phyloP scores from a whole-genome alignment of 2,329 filamentous ascomycete species.

The Cercospora zeae-maydis region DNA sequence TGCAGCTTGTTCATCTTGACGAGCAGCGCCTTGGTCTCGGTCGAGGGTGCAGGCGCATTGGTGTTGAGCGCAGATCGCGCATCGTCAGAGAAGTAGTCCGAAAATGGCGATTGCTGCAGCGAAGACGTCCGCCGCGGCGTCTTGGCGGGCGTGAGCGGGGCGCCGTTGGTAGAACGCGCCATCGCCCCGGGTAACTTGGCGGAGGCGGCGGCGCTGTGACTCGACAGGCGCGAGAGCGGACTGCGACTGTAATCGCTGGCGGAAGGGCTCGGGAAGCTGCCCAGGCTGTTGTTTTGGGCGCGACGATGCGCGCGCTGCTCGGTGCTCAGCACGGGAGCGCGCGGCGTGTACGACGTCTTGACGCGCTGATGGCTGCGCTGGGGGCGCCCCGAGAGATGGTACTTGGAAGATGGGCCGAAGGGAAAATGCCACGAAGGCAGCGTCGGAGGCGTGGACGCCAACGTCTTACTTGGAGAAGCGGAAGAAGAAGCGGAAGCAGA shows the following conservation, averaged over 20 bases:
- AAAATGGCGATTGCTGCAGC: conserved; percentile 39
- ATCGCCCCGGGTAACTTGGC: conserved; percentile 10
- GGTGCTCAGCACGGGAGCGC: conserved; percentile 30
- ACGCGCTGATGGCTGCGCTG: conserved; percentile 20
- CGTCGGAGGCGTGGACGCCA: conserved; percentile 9
- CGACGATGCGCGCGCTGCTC: conserved; percentile 32
- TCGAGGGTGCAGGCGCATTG: conserved; percentile 24
- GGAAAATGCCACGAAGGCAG: conserved; percentile 32
- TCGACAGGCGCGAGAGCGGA: conserved; percentile 21
- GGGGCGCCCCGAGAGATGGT: conserved; percentile 28
- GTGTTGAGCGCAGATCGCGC: conserved; percentile 28
- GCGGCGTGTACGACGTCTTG: conserved; percentile 26
- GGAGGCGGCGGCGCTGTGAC: conserved; percentile 8
- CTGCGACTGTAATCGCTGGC: conserved; percentile 20
- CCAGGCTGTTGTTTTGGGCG: conserved; percentile 24
- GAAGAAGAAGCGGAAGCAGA: conserved; percentile 16
- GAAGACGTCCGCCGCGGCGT: conserved; percentile 22
- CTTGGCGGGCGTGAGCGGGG: conserved; percentile 29
- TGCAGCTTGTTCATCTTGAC: conserved; percentile 39
- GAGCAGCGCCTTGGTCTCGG: conserved; percentile 36
- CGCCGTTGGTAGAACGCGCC: conserved; percentile 6
- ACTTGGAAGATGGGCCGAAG: conserved; percentile 33
- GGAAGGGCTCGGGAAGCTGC: conserved; percentile 15
- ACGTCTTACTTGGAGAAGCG: conserved; percentile 9
- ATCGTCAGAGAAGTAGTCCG: conserved; percentile 42